Conservation (phyloP, 2,329 filamentous ascomycete species). For the Ophiostoma tasmaniense region DNA sequence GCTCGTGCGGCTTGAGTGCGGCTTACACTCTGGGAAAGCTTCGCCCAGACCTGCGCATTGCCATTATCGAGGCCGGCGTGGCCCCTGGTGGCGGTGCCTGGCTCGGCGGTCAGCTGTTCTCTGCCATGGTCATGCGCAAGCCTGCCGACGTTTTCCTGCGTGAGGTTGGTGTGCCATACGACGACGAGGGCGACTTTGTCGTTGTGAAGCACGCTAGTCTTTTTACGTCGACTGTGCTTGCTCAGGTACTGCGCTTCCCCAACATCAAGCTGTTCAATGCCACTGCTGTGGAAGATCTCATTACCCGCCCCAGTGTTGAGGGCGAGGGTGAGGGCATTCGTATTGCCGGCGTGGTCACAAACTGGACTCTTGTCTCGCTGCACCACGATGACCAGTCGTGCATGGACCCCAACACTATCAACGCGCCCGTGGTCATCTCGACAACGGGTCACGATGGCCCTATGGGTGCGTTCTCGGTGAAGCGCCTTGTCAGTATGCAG, state of each 20-base stretch:
- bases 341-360: slow-evolving; percentile 84
- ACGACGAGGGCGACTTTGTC: slow-evolving; percentile 81
- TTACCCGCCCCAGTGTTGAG: slow-evolving; percentile 54
- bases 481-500: slow-evolving; percentile 84
- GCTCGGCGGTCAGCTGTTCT: slow-evolving; percentile 91
- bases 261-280: slow-evolving; percentile 98
- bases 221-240: slow-evolving; percentile 81
- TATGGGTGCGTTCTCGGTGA: slow-evolving; percentile 84
- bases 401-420: slow-evolving; percentile 98
- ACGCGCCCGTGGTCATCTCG: slow-evolving; percentile 77
- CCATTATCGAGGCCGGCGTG: slow-evolving; percentile 81
- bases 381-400: slow-evolving; percentile 84
- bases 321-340: slow-evolving; percentile 46
- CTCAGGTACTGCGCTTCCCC: slow-evolving; percentile 72
- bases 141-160: slow-evolving; percentile 77
- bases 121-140: slow-evolving; percentile 91
- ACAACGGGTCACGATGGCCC: slow-evolving; percentile 88
- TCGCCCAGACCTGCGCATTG: slow-evolving; percentile 84
- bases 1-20: slow-evolving; percentile 71
- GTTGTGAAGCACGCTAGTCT: slow-evolving; percentile 91
- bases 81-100: slow-evolving; percentile 83
- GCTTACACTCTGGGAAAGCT: slow-evolving; percentile 77
- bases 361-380: slow-evolving; percentile 88
- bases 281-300: slow-evolving; percentile 83
- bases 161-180: slow-evolving; percentile 74